phyloP scores from a whole-genome alignment of 2,329 filamentous ascomycete species.

The Colletotrichum sp. region DNA sequence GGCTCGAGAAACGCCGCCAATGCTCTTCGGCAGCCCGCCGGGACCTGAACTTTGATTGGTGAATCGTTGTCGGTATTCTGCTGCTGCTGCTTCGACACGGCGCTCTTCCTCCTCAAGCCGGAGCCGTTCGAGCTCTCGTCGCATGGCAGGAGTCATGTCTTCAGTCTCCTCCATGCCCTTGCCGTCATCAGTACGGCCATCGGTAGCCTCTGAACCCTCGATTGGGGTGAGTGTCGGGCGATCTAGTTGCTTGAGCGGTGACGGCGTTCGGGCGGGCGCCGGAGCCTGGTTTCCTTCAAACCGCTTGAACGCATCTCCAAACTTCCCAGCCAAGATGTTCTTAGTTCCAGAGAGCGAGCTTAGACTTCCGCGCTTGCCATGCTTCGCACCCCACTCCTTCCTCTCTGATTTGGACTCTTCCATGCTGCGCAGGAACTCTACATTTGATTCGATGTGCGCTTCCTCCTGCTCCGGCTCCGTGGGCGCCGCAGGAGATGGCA shows the following conservation, averaged over 20 bases:
- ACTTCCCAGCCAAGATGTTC: constrained; percentile 83
- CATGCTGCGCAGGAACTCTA: constrained; percentile 81
- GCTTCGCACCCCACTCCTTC: constrained; percentile 59
- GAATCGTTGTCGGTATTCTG: constrained; percentile 82
- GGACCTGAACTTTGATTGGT: constrained; percentile 54
- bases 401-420: constrained; percentile 68
- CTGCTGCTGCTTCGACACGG: constrained; percentile 85
- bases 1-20: constrained; percentile 68
- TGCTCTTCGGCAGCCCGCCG: constrained; percentile 55
- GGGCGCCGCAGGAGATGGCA: constrained; percentile 45
- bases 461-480: constrained; percentile 61
- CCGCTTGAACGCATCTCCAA: constrained; percentile 91
- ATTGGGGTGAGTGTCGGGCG: constrained; percentile 70
- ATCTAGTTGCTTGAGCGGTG: constrained; percentile 53
- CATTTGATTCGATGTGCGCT: constrained; percentile 75
- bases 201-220: constrained; percentile 76
- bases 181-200: constrained; percentile 71
- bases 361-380: constrained; percentile 76
- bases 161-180: constrained; percentile 67
- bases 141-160: constrained; percentile 83
- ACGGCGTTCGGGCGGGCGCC: constrained; percentile 47
- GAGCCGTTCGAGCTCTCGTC: constrained; percentile 85
- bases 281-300: constrained; percentile 70
- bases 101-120: constrained; percentile 87
- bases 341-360: constrained; percentile 77